Percentiles rank a stretch among this genome's conserved stretches.
Conservation (phyloP, 257 asterid species). For the Solanum virginianum region DNA sequence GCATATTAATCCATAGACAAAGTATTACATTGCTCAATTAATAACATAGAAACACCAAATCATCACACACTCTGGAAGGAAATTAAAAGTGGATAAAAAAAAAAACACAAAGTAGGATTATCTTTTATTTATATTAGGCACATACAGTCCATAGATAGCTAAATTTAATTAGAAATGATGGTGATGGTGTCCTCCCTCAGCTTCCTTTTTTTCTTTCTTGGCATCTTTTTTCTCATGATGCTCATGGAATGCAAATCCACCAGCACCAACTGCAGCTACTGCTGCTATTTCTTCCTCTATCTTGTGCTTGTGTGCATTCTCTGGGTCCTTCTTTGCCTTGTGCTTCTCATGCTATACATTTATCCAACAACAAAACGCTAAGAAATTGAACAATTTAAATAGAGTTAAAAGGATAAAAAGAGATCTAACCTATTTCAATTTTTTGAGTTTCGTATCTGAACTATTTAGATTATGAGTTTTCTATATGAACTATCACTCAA, state of each 20-base stretch:
- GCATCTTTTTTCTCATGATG: constrained; percentile 59
- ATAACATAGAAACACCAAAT: neutral
- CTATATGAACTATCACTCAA: too few relatives aligned
- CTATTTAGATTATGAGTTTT: too few relatives aligned
- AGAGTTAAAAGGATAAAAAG: too few relatives aligned
- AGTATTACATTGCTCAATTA: neutral
- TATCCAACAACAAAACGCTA: neutral
- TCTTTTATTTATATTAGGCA: neutral
- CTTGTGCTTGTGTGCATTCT: constrained; percentile 45
- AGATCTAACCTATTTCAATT: too few relatives aligned
- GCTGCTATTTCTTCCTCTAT: constrained; percentile 56
- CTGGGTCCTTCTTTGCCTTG: constrained; percentile 57
- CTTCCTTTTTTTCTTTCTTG: constrained; percentile 32
- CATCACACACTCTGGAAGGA: neutral
- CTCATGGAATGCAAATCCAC: constrained; percentile 66
- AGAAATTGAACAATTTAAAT: too few relatives aligned
- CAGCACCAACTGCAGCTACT: constrained; percentile 37
- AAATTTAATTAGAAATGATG: neutral
- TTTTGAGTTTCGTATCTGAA: too few relatives aligned
- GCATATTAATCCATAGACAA: neutral
- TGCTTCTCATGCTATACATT: constrained; percentile 55
- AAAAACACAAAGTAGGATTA: neutral
- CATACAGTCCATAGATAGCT: neutral
- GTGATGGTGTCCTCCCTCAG: constrained; percentile 18
- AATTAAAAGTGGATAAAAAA: neutral